Conservation (phyloP, 768 basidiomycete genomes). For the Infundibulicybe gibba region DNA sequence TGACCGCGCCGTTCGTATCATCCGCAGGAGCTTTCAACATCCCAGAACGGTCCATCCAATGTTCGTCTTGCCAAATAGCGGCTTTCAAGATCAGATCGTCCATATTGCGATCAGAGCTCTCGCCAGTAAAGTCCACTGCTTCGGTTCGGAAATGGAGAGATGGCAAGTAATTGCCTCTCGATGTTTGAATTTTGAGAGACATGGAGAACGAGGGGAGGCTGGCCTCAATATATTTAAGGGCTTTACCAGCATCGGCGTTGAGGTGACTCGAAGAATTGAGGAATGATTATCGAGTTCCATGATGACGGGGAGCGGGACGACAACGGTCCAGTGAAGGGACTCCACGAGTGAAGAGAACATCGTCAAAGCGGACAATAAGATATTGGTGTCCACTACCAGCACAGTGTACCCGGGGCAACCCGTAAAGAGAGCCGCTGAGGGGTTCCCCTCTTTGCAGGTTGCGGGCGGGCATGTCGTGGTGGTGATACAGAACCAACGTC, state of each 20-base stretch:
- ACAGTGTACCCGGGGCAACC: constrained; percentile 83
- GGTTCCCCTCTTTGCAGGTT: constrained; percentile 20
- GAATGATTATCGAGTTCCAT: constrained; percentile 96
- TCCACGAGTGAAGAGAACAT: constrained; percentile 76
- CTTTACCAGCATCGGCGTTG: constrained; percentile 69
- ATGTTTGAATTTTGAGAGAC: constrained; percentile 92
- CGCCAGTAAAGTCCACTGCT: constrained; percentile 64
- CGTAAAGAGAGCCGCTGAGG: constrained; percentile 36
- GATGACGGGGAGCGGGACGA: constrained; percentile 91
- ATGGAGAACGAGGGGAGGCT: constrained; percentile 71
- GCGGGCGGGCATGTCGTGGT: constrained; percentile 22
- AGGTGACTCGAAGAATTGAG: constrained; percentile 52
- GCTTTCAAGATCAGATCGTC: constrained; percentile 94
- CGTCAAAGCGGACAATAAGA: constrained; percentile 79
- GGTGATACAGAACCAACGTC: constrained; percentile 17
- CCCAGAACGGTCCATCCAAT: constrained; percentile 83
- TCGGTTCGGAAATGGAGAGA: constrained; percentile 83
- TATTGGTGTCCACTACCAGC: constrained; percentile 94
- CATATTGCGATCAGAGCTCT: constrained; percentile 69
- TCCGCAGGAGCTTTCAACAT: constrained; percentile 49
- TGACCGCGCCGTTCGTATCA: constrained; percentile 46
- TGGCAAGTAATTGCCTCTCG: constrained; percentile 88
- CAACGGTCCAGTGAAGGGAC: constrained; percentile 77
- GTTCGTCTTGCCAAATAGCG: constrained; percentile 90
- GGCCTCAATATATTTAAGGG: constrained; percentile 71